Percentiles rank a stretch among this genome's conserved stretches.
These are phyloP conservation scores for Haplosporangium gracile DNA, from an alignment of 192 early-diverging fungal genomes.

Conservation along the genomic window DNA sequence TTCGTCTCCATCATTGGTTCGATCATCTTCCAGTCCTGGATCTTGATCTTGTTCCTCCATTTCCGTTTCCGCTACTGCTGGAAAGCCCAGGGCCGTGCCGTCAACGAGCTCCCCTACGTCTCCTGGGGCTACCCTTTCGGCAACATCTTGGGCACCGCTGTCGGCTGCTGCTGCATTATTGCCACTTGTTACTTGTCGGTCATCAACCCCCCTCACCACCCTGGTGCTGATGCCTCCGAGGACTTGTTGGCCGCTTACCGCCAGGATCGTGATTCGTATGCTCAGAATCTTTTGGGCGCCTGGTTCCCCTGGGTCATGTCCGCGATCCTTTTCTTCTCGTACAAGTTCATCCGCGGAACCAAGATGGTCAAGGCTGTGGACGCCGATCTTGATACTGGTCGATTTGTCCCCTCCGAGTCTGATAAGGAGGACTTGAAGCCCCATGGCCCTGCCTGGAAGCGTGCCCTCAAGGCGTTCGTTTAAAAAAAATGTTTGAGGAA, in stretches of 20 bases:
- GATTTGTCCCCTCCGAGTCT: conserved; percentile 51
- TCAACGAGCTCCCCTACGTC: conserved; percentile 69
- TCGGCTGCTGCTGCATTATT: conserved; percentile 75
- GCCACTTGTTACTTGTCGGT: conserved; percentile 59
- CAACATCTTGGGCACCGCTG: conserved; percentile 69
- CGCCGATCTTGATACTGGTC: conserved; percentile 72
- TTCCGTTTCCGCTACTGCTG: conserved; percentile 87
- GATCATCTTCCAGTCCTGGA: conserved; percentile 86
- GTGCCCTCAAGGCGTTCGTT: conserved; percentile 16
- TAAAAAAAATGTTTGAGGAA: conserved; percentile 7
- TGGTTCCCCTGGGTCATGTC: conserved; percentile 53
- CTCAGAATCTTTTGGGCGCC: conserved; percentile 34
- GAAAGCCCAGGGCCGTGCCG: conserved; percentile 75
- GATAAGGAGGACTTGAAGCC: conserved; percentile 38
- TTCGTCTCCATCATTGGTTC: conserved; percentile 77
- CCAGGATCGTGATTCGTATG: not conserved
- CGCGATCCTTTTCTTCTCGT: conserved; percentile 62
- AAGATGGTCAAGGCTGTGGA: conserved; percentile 66
- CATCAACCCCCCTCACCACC: conserved; percentile 57
- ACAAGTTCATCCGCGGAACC: conserved; percentile 64
- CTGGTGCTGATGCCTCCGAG: conserved; percentile 9
- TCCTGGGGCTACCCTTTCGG: conserved; percentile 65
- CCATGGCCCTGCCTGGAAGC: conserved; percentile 38
- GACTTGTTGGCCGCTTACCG: not conserved
- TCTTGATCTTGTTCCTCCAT: conserved; percentile 86